Evolutionary conservation across 148 eudicot species (phyloP).

Genomic region (Nepenthes gracilis): DNA sequence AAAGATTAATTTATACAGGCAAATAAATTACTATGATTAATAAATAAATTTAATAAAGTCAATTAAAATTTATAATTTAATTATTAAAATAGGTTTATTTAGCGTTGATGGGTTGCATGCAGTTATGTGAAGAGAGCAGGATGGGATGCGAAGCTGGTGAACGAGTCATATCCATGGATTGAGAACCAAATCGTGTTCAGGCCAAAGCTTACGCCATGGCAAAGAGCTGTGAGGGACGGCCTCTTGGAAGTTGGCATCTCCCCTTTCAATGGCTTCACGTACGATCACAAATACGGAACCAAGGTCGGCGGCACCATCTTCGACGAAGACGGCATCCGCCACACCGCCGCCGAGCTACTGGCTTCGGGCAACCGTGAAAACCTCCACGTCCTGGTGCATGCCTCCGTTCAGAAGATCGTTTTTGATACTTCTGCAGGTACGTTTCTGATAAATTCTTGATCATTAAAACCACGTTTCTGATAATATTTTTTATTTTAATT

Average conservation of each 20-base stretch:
- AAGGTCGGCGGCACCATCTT: slow-evolving; percentile 94
- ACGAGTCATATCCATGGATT: slow-evolving; percentile 81
- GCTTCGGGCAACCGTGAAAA: slow-evolving; percentile 49
- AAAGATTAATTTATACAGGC: no score
- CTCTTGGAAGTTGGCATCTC: slow-evolving; percentile 69
- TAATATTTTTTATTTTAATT: no score
- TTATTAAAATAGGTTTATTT: no score
- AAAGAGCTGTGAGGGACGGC: slow-evolving; percentile 58
- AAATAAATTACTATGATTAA: no score
- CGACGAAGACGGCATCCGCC: slow-evolving; percentile 59
- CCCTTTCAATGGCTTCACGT: slow-evolving; percentile 88
- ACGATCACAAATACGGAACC: slow-evolving; percentile 81
- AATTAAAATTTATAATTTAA: no score
- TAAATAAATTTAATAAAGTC: no score
- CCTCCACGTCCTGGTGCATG: slow-evolving; percentile 56
- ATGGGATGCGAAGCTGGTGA: slow-evolving; percentile 74
- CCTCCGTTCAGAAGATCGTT: slow-evolving; percentile 54
- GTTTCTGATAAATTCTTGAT: neutral
- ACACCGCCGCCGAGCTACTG: slow-evolving; percentile 82
- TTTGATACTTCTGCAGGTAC: slow-evolving; percentile 40
- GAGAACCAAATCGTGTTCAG: slow-evolving; percentile 67
- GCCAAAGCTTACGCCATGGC: slow-evolving; percentile 64
- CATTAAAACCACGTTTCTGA: no score
- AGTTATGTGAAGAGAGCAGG: slow-evolving; percentile 55
- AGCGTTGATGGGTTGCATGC: slow-evolving; percentile 5